Conservation (phyloP, 371 early-diverging fungal genomes). For the Parasitella parasitica region DNA sequence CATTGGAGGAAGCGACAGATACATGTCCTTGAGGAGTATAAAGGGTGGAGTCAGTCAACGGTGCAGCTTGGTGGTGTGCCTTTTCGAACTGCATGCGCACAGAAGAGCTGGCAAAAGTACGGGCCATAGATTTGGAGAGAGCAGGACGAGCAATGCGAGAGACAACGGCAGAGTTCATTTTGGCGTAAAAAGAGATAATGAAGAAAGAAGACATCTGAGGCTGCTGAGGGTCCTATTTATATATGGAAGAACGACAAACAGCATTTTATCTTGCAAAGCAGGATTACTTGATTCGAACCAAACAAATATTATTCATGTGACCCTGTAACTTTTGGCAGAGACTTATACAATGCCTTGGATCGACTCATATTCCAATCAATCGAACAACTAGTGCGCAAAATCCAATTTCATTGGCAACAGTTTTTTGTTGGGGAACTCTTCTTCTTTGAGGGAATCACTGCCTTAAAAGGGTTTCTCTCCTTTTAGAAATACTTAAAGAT, state of each 20-base stretch:
- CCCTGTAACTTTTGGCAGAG: not conserved
- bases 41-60: slow-evolving; percentile 27
- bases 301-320: slow-evolving; percentile 11
- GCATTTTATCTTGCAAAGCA: slow-evolving; percentile 7
- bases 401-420: slow-evolving; percentile 8
- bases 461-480: slow-evolving; percentile 12
- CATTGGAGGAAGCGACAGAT: not conserved
- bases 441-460: not conserved
- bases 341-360: not conserved
- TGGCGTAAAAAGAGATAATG: not conserved
- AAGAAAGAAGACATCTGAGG: not conserved
- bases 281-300: not conserved
- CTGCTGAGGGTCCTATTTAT: slow-evolving; percentile 4
- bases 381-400: not conserved
- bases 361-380: slow-evolving; percentile 1
- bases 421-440: slow-evolving; percentile 5
- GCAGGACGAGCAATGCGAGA: slow-evolving; percentile 19
- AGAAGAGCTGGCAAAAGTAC: slow-evolving; percentile 7
- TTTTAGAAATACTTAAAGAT: slow-evolving; percentile 2
- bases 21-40: slow-evolving; percentile 26
- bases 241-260: slow-evolving; percentile 4
- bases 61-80: slow-evolving; percentile 32
- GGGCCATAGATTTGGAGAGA: slow-evolving; percentile 10
- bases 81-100: slow-evolving; percentile 3
- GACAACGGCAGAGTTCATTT: slow-evolving; percentile 23